Evolutionary conservation across 2,329 filamentous ascomycete species (phyloP), one percentile per base, ranked within the genome.

Genomic region (Esteya vermicola): DNA sequence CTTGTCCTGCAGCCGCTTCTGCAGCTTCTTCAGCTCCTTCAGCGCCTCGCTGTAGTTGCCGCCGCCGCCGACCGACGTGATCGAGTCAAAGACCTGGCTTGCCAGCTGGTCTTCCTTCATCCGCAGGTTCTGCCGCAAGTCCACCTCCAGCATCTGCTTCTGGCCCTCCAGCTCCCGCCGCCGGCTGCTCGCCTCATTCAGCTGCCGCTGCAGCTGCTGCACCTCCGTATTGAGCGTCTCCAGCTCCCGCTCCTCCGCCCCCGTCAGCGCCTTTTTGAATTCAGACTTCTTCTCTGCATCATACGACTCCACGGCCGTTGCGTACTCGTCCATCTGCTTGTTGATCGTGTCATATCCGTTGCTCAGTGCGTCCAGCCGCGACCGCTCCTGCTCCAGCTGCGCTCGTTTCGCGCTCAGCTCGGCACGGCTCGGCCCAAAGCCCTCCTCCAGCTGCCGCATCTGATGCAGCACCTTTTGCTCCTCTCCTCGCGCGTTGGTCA

Each of bases 181-280:
- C 43, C 74, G 70, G 41, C 70, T 74, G 52, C 81, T 85, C 34
- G 86, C 59, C 41, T 85, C 78, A 37, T 82, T 81, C 63, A 85
- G 81, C 51, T 88, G 74, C 48, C 75, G 79, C 46, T 84, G 77
- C 33, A 96, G 61, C 32, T 81, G 75, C 51, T 88, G 82, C 7
- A 85, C 76, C 12, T 70, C 70, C 5, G 64, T 63, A 43, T 75
- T 80, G 9, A 93, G 70, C 26, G 68, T 67, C 45, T 91, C 81
- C 4, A 98, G 68, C 52, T 83, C 78, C 31, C 69, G 66, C 57
- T 96, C 89, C 58, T 98, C 93, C n/a, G 78, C 74, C 8, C 72
- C 63, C 9, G 80, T 82, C 36, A 98, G 67, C 12, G 81, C 81
- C 60, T 94, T 95, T 63, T 93, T 93, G 64, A 96, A 98, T 20